Percentiles rank a stretch among this genome's conserved stretches.
These are phyloP conservation scores for Nowakowskiella sp. DNA, from an alignment of 192 early-diverging fungal species.

Conservation along the genomic window DNA sequence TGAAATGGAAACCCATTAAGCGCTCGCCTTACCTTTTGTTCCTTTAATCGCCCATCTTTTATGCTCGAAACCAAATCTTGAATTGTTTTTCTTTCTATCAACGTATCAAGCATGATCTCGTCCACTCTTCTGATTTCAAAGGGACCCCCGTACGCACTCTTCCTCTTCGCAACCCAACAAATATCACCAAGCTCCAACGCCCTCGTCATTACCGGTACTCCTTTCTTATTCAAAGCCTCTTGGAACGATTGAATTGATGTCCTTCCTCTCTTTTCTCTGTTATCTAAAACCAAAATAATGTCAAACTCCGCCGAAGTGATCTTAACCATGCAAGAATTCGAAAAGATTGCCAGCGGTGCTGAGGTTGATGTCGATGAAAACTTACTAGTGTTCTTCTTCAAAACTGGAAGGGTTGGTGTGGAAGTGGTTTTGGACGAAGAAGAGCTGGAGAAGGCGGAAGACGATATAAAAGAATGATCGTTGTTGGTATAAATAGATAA, in stretches of 20 bases:
- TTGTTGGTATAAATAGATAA: conserved; percentile 14
- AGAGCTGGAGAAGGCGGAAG: no score
- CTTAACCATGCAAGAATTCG: conserved; percentile 24
- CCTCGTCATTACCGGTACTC: conserved; percentile 47
- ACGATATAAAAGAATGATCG: conserved; percentile 11
- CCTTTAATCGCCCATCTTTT: conserved; percentile 83
- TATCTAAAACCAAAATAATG: conserved; percentile 69
- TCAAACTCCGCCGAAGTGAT: conserved; percentile 50
- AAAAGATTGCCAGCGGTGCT: conserved; percentile 19
- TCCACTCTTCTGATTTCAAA: conserved; percentile 14
- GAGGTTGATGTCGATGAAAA: no score
- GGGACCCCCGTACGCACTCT: not conserved
- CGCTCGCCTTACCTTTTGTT: conserved; percentile 68
- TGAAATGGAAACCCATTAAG: conserved; percentile 9
- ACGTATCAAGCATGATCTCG: conserved; percentile 72
- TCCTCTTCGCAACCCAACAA: conserved; percentile 68
- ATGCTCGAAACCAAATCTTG: conserved; percentile 89
- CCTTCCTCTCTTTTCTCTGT: conserved; percentile 64
- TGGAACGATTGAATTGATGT: conserved; percentile 68
- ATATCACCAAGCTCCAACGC: conserved; percentile 80
- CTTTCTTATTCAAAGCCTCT: conserved; percentile 49
- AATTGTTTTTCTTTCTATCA: conserved; percentile 91
- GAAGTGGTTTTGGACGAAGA: no score
- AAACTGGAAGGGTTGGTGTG: no score
- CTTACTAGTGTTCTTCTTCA: no score